Conservation (phyloP, 2,329 filamentous ascomycete species). For the Trichoderma afroharzianum region DNA sequence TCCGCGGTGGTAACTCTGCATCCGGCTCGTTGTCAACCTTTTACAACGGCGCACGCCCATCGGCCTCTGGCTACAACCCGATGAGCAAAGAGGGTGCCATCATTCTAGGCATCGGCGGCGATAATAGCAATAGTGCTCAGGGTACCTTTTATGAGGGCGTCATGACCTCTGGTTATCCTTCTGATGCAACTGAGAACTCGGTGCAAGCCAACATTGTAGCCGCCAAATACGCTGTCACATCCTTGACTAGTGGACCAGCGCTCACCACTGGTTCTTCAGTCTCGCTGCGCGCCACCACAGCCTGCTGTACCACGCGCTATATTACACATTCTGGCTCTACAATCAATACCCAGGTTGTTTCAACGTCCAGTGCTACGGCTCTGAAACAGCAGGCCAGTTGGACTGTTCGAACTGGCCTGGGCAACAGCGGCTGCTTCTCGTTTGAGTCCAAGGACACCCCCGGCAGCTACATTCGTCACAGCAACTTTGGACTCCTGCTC, state of each 20-base stretch:
- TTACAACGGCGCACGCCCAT: not conserved
- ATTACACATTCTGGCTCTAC: not conserved
- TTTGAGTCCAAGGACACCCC: not conserved
- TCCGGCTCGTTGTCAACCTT: not conserved
- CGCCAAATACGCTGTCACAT: not conserved
- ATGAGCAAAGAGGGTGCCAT: slow-evolving; percentile 5
- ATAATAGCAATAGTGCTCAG: not conserved
- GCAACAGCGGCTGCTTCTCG: not conserved
- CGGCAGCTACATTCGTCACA: not conserved
- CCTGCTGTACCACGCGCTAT: not conserved
- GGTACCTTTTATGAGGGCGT: slow-evolving; percentile 9
- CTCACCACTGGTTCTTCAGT: not conserved
- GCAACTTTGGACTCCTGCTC: not conserved
- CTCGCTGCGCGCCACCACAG: not conserved
- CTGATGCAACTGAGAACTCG: slow-evolving; percentile 1
- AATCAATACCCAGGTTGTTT: slow-evolving; percentile 4
- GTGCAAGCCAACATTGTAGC: slow-evolving; percentile 6
- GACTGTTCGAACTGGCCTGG: not conserved
- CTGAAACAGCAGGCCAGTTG: not conserved
- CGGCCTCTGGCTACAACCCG: not conserved
- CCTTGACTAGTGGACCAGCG: not conserved
- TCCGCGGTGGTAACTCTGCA: not conserved
- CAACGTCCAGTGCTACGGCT: not conserved
- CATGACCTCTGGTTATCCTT: slow-evolving; percentile 3
- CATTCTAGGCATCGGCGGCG: not conserved